Conservation (phyloP, 2,329 filamentous ascomycete genomes). For the Microthyrium microscopicum region DNA sequence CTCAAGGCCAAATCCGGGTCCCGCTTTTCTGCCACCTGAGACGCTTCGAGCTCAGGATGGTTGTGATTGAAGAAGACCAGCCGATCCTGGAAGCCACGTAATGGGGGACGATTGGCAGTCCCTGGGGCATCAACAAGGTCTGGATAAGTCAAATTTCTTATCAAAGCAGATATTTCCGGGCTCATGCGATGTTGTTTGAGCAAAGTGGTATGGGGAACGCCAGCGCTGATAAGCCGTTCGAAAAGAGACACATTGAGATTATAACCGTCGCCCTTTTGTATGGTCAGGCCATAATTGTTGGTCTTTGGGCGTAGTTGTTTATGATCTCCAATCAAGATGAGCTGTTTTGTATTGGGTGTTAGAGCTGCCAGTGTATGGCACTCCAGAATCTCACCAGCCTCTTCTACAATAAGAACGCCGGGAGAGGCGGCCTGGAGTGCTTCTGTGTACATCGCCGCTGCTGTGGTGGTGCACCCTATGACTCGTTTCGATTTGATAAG, state of each 20-base stretch:
- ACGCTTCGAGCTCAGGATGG: conserved; percentile 32
- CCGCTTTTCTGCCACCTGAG: conserved; percentile 28
- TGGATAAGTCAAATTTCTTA: conserved; percentile 44
- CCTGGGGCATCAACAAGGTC: conserved; percentile 37
- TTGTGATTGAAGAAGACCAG: conserved; percentile 53
- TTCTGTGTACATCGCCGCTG: conserved; percentile 43
- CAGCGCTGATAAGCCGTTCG: conserved; percentile 45
- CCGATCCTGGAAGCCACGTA: conserved; percentile 41
- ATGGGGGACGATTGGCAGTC: conserved; percentile 28
- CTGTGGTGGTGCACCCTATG: conserved; percentile 57
- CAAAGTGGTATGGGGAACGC: conserved; percentile 37
- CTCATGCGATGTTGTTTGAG: conserved; percentile 50
- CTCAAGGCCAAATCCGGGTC: conserved; percentile 35
- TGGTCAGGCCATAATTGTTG: conserved; percentile 40
- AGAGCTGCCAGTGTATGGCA: conserved; percentile 48
- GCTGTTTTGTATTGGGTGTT: conserved; percentile 37
- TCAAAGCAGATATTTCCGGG: conserved; percentile 46
- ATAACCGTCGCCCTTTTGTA: conserved; percentile 48
- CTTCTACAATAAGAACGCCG: conserved; percentile 49
- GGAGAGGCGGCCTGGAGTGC: conserved; percentile 38
- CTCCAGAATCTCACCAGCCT: conserved; percentile 59
- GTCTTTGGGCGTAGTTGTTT: conserved; percentile 55
- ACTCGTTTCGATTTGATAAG: conserved; percentile 38
- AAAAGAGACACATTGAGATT: conserved; percentile 54
- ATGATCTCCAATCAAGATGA: conserved; percentile 59